phyloP scores from a whole-genome alignment of 106 monocot species.

The Platanthera zijinensis region DNA sequence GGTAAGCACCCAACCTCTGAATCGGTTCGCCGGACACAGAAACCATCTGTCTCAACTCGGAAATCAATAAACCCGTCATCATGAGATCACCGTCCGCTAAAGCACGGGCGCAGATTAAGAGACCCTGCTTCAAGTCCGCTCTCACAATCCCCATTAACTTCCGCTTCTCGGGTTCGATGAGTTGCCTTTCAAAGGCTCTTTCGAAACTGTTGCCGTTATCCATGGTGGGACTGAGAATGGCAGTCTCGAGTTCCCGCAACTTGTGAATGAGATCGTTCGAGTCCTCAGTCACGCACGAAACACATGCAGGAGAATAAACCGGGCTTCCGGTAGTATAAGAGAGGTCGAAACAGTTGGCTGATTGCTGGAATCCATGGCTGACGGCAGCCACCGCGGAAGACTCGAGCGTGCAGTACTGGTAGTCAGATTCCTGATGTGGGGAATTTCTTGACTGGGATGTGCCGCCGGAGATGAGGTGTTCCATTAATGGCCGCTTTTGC shows the following conservation, averaged over 20 bases:
- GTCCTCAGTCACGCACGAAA: constrained; percentile 68
- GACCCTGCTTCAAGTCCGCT: constrained; percentile 64
- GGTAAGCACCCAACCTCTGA: constrained; percentile 74
- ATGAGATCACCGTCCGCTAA: constrained; percentile 43
- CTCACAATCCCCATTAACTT: constrained; percentile 35
- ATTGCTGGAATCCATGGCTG: constrained; percentile 18
- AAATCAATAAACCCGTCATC: constrained; percentile 27
- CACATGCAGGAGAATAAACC: constrained; percentile 24
- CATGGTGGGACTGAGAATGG: constrained; percentile 42
- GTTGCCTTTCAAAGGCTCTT: constrained; percentile 14
- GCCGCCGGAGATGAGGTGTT: constrained; percentile 2
- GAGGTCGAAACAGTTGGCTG: constrained; percentile 27
- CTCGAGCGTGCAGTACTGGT: constrained; percentile 48
- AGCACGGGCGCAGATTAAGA: constrained; percentile 71
- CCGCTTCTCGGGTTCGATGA: constrained; percentile 34
- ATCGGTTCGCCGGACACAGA: constrained; percentile 79
- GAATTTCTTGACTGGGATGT: constrained; percentile 11
- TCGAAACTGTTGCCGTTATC: constrained; percentile 26
- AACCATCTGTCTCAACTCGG: constrained; percentile 62
- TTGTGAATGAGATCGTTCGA: constrained; percentile 43
- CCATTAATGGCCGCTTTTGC: constrained; percentile 19
- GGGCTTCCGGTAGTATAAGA: constrained; percentile 47
- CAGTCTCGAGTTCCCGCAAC: constrained; percentile 55
- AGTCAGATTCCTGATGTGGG: constrained; percentile 9
- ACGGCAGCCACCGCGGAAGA: constrained; percentile 26